phyloP scores from a whole-genome alignment of 2,329 filamentous ascomycete species.

The Clathrospora elynae region DNA sequence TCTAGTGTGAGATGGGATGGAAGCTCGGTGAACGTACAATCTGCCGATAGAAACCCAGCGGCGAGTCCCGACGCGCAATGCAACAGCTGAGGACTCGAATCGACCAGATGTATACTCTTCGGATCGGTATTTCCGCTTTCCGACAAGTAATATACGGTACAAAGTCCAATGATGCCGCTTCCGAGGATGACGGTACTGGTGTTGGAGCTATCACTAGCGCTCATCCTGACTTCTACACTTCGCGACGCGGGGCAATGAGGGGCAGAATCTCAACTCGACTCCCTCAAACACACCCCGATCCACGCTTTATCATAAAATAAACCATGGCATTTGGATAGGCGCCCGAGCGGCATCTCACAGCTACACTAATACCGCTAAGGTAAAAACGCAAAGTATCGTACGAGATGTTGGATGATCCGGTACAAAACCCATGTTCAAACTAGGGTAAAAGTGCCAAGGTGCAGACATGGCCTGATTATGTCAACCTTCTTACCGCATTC shows the following conservation, averaged over 20 bases:
- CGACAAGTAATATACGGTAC: slow-evolving; percentile 68
- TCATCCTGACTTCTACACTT: slow-evolving; percentile 3
- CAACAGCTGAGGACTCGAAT: slow-evolving; percentile 66
- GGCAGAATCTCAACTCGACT: background rate
- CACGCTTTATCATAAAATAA: background rate
- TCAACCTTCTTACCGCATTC: slow-evolving; percentile 1
- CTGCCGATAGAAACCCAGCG: slow-evolving; percentile 72
- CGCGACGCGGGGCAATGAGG: slow-evolving; percentile 4
- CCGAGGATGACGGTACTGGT: slow-evolving; percentile 47
- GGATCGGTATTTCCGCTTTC: slow-evolving; percentile 45
- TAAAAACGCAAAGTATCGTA: slow-evolving; percentile 6
- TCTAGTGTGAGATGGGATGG: background rate
- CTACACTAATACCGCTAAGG: no score
- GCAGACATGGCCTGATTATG: slow-evolving; percentile 18
- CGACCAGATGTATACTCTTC: slow-evolving; percentile 62
- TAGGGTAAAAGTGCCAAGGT: slow-evolving; percentile 10
- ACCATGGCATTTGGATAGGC: background rate
- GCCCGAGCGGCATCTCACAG: slow-evolving; percentile 3
- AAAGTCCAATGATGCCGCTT: slow-evolving; percentile 53
- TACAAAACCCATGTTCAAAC: slow-evolving; percentile 2
- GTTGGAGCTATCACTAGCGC: background rate
- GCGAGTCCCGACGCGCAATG: slow-evolving; percentile 75
- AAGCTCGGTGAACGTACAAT: slow-evolving; percentile 57
- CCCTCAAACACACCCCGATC: background rate
- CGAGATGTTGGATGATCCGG: slow-evolving; percentile 1